Base-by-base conservation (phyloP, 352 stramenopile species). In the Thalassiosira sp. region DNA sequence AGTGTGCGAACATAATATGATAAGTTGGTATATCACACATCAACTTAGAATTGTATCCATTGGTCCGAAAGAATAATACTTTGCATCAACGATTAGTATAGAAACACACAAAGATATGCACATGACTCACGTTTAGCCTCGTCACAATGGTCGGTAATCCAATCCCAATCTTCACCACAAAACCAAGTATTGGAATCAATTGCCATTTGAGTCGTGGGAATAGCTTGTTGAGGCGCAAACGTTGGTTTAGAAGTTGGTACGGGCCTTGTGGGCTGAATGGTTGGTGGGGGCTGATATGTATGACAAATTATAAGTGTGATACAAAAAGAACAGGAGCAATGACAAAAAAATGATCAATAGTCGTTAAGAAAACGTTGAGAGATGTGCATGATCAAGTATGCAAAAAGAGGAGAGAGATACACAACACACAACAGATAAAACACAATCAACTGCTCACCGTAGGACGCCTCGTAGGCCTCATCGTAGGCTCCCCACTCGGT, bases 151-250 rank as follows among this genome's bases (percentile, higher is more conserved):
- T 11, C 40, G 13, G 37, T 40, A 33, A 76, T 37, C 67, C 56
- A 76, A 63, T 76, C 49, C 67, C 67, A 76, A 40, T 18, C 27
- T 20, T 37, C 20, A 25, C 67, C 67, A 45, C 67, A 76, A 28
- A 60, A 76, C 67, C 67, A 76, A 53, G n/a, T 37, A 15, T 62
- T 45, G 25, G 57, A 49, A 69, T 76, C 48, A 7, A 57, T 56
- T 0, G 57, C 20, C 11, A 63, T 13, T 53, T 62, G 24, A 5
- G 62, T 53, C 3, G 62, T 43, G 15, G 62, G 51, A 20, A 45
- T 45, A 45, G 5, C 35, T 45, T 8, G 3, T 8, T 15, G 35
- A 16, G 35, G 35, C 35, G 35, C 2, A n/a, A 3, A 13, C 10
- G 35, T n/a, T n/a, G n/a, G n/a, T n/a, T n/a, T n/a, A n/a, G n/a